Conservation (phyloP, 352 stramenopile genomes). For the Phytophthora pseudosyringae region DNA sequence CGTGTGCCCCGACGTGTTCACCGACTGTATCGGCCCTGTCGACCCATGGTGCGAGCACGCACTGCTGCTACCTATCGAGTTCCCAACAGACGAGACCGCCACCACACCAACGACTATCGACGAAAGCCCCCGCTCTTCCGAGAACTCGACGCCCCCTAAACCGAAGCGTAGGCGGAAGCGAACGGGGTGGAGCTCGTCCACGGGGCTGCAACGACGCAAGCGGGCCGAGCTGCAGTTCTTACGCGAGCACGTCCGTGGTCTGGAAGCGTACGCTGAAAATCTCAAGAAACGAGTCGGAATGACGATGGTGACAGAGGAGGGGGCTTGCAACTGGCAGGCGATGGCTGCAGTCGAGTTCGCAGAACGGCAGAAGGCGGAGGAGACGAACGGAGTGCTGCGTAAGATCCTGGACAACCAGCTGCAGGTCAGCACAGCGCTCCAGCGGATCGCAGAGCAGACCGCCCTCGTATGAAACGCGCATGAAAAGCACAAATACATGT, state of each 20-base stretch:
- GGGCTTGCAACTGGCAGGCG: constrained; percentile 21
- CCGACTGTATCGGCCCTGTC: background rate
- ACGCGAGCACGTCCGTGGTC: constrained; percentile 22
- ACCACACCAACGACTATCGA: constrained; percentile 3
- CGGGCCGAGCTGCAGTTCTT: constrained; percentile 30
- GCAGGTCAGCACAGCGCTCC: constrained; percentile 9
- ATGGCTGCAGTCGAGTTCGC: constrained; percentile 14
- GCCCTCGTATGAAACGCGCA: background rate
- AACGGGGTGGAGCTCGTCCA: constrained; percentile 35
- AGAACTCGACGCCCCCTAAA: background rate
- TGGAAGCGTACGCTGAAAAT: constrained; percentile 24
- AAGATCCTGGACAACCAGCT: constrained; percentile 20
- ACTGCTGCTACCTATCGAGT: constrained; percentile 2
- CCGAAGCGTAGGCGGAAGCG: constrained; percentile 29
- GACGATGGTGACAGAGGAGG: background rate
- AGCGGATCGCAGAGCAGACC: constrained; percentile 6
- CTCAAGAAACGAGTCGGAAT: constrained; percentile 19
- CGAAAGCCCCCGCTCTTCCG: background rate
- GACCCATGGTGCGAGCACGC: background rate
- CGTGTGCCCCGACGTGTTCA: constrained; percentile 12
- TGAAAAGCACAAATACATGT: too few relatives aligned
- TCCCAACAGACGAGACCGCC: background rate
- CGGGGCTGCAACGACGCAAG: constrained; percentile 35
- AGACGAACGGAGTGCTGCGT: constrained; percentile 29
- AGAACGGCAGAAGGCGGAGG: constrained; percentile 29